Evolutionary conservation across 345 rosid genomes (phyloP), one percentile per base, ranked within the genome.

Genomic region (Ceriops zippeliana): DNA sequence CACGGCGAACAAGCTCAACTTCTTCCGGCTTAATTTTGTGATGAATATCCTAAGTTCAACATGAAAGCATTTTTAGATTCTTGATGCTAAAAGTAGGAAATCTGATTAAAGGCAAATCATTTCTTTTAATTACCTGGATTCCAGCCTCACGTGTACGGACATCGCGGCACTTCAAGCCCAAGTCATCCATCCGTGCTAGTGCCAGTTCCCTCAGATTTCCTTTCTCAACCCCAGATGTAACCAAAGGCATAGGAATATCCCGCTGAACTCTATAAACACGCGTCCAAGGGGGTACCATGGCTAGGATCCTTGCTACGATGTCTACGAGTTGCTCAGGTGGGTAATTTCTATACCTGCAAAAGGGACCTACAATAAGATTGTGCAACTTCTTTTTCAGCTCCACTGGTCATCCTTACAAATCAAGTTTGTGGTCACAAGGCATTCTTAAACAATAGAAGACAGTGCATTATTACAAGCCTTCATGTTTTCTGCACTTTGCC

Each of bases 281-380:
- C 31, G 99, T 95, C 98, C 99, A 95, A 35, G 99, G 99, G 67
- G 99, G 99, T 74, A 96, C 98, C 97, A 96, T 87, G 66, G 99
- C 92, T 13, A 96, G 84, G 73, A 92, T 96, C 85, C 99, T 83
- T 69, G 98, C 98, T 38, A 96, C 88, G 70, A 90, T 92, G 78
- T 96, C 99, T 73, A 96, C 98, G 53, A 96, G 96, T 75, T 92
- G 97, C 85, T 92, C 96, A 19, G 99, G 99, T 69, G 98, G 96
- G 73, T 96, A 92, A 75, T 96, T 96, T 62, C 97, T 86, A 70
- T 92, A 90, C 69, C 98, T 92, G 82, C 67, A 84, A 79, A 65
- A 27, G 58, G 17, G 13, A 37, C 19, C 21, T 13, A n/a, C 27
- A 70, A 21, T 17, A 64, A 59, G 68, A 69, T 32, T 68, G 57